Percentiles rank a stretch among this genome's conserved stretches.
Conservation (phyloP, 805 yeast species). For the Yamadazyma olivae region DNA sequence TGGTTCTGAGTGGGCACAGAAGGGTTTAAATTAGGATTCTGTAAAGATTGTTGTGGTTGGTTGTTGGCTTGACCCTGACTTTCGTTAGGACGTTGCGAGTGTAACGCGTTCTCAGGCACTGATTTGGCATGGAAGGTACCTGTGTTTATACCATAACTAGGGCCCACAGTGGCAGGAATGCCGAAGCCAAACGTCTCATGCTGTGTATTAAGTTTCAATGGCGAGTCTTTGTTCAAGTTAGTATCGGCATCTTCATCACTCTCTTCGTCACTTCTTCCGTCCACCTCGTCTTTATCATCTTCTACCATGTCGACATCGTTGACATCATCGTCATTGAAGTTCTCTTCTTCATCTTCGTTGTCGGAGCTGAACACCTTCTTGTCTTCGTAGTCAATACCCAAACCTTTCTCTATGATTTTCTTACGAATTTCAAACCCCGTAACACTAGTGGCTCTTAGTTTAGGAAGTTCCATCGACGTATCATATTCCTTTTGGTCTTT, state of each 20-base stretch:
- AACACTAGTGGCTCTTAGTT: constrained; percentile 35
- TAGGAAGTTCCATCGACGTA: constrained; percentile 15
- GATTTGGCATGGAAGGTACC: neutral
- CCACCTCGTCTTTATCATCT: constrained; percentile 8
- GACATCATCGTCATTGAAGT: constrained; percentile 11
- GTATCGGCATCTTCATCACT: constrained; percentile 38
- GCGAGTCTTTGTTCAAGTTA: constrained; percentile 19
- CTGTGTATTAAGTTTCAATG: constrained; percentile 24
- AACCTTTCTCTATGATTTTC: constrained; percentile 6
- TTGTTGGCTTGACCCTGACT: neutral
- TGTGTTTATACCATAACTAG: too few species aligned
- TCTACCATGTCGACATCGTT: neutral
- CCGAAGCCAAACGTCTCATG: constrained; percentile 14
- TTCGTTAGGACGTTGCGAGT: too few species aligned
- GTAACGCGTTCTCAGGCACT: neutral
- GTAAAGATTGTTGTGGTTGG: neutral
- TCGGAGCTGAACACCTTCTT: constrained; percentile 10
- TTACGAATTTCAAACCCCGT: constrained; percentile 19
- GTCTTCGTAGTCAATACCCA: constrained; percentile 12
- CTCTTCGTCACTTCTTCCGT: constrained; percentile 17
- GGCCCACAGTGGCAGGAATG: neutral
- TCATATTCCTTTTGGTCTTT: constrained; percentile 28
- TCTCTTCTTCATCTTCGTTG: constrained; percentile 11
- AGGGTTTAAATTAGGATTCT: too few species aligned
- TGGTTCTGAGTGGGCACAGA: neutral